Percentiles rank a stretch among this genome's conserved stretches.
phyloP scores from a whole-genome alignment of 2,329 filamentous ascomycete species.

The Curvularia hawaiiensis region DNA sequence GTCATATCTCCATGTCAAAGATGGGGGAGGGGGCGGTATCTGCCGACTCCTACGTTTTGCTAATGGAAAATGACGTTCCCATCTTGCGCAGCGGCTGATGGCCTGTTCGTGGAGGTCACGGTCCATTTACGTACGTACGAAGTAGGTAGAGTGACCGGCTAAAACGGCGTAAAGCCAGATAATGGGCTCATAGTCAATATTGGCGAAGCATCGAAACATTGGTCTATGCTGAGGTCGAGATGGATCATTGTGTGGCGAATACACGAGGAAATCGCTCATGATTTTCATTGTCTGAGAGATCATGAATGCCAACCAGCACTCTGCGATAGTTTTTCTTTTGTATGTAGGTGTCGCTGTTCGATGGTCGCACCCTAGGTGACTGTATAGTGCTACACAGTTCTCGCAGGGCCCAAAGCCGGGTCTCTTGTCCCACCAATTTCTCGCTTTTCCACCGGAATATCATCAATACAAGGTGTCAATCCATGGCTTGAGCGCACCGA shows the following conservation, averaged over 20 bases:
- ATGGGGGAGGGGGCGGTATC: background rate
- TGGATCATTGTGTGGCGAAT: background rate
- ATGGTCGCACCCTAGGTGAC: background rate
- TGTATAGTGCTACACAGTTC: background rate
- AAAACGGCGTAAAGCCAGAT: background rate
- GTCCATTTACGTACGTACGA: background rate
- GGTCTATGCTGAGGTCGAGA: background rate
- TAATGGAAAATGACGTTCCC: background rate
- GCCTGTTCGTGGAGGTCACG: background rate
- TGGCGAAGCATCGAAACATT: background rate
- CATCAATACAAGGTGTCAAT: constrained; percentile 30
- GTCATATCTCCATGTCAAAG: background rate
- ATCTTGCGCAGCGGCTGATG: background rate
- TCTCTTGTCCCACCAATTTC: background rate
- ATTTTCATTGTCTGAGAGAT: background rate
- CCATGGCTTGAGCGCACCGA: constrained; percentile 67
- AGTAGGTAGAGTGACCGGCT: background rate
- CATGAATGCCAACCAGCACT: background rate
- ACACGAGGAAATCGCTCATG: background rate
- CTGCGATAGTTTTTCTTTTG: background rate
- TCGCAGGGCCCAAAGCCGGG: background rate
- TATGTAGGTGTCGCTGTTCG: background rate
- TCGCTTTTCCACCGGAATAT: background rate
- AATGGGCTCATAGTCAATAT: background rate
- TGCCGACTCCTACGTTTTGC: background rate